Evolutionary conservation across 108 stramenopile species (phyloP).

Genomic region (Craspedostauros australis): DNA sequence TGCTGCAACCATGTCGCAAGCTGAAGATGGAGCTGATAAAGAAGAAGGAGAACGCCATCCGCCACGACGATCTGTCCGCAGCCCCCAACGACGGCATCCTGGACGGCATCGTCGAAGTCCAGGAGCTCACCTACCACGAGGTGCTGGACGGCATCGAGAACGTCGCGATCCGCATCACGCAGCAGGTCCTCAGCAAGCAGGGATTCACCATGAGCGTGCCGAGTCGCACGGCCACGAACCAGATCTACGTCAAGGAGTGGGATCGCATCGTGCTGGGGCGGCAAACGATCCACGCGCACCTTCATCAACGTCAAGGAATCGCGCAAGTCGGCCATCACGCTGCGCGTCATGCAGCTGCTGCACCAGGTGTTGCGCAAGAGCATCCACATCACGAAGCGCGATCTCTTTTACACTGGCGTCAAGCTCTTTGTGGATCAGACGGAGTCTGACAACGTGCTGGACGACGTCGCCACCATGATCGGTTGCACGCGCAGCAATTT

Average conservation of each 20-base stretch:
- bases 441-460: constrained; percentile 90
- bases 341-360: constrained; percentile 90
- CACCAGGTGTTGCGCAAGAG: constrained; percentile 86
- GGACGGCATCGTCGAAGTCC: constrained; percentile 66
- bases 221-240: constrained; percentile 80
- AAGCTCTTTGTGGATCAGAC: constrained; percentile 94
- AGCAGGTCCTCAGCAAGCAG: constrained; percentile 54
- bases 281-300: constrained; percentile 48
- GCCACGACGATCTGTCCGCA: constrained; percentile 9
- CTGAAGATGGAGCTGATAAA: constrained; percentile 44
- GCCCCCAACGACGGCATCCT: constrained; percentile 10
- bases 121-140: constrained; percentile 53
- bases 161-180: constrained; percentile 58
- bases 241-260: constrained; percentile 87
- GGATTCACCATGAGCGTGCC: constrained; percentile 81
- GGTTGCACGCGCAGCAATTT: constrained; percentile 95
- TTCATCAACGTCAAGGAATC: constrained; percentile 84
- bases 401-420: constrained; percentile 98
- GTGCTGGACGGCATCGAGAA: constrained; percentile 81
- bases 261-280: constrained; percentile 86
- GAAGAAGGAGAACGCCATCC: constrained; percentile 5
- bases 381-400: constrained; percentile 98
- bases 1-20: constrained; percentile 60
- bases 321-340: constrained; percentile 91
- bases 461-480: constrained; percentile 94